phyloP scores from a whole-genome alignment of 345 rosid species.

The Microthlaspi erraticum region DNA sequence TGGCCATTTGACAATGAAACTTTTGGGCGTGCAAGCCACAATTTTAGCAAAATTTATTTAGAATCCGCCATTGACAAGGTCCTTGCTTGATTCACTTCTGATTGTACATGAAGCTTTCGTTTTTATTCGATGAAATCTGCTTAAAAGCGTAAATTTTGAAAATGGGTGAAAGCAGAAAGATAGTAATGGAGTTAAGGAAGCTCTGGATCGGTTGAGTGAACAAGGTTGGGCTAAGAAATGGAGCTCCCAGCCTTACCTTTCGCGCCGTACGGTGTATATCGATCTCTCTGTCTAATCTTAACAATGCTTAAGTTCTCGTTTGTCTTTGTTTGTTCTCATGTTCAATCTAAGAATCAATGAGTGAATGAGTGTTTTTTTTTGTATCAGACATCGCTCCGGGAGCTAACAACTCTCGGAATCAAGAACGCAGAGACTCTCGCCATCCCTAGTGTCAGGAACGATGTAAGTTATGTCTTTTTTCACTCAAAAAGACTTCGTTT shows the following conservation, averaged over 20 bases:
- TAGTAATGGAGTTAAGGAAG: conserved; percentile 79
- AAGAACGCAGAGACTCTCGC: conserved; percentile 91
- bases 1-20: no score
- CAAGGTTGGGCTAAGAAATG: conserved; percentile 93
- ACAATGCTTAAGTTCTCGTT: neutral
- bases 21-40: no score
- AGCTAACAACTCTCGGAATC: conserved; percentile 78
- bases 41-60: no score
- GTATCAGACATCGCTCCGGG: conserved; percentile 79
- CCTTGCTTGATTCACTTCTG: no score
- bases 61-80: conserved; percentile 70
- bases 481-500: neutral
- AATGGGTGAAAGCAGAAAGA: conserved; percentile 64
- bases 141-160: neutral
- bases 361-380: conserved; percentile 11
- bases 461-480: conserved; percentile 60
- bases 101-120: conserved; percentile 5
- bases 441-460: conserved; percentile 94
- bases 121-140: neutral
- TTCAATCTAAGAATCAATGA: neutral
- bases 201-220: conserved; percentile 69
- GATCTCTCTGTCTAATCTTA: conserved; percentile 38
- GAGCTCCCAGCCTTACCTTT: conserved; percentile 93
- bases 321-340: neutral
- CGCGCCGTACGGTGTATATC: conserved; percentile 86